Base-by-base conservation (phyloP, 108 stramenopile species). In the Nitzschia putrida region DNA sequence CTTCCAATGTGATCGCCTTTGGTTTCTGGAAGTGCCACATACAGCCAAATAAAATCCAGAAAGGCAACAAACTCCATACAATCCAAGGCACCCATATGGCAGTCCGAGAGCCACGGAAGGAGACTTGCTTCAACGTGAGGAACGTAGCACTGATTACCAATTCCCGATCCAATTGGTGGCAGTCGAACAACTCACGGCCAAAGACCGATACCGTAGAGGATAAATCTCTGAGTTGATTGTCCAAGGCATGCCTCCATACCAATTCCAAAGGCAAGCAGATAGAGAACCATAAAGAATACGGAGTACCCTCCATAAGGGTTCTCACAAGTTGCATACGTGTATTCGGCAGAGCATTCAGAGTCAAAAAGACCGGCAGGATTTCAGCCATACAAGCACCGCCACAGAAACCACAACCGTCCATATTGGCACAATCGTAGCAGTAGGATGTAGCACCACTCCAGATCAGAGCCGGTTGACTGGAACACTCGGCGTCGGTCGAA, bases 161-260 rank as follows among this genome's bases (percentile, higher is more conserved):
- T 93, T 93, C 6, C 85, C 85, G 39, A 90, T 61, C 92, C 95
- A 93, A 70, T 91, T 92, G 43, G 83, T 79, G 14, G 81, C 76
- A 12, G 92, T 92, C 24, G 85, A 77, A 47, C 81, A 65, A 34
- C 86, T 80, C 2, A 86, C 79, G 18, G 84, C 86, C 41, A 88
- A 53, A 21, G 84, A 81, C 9, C 95, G 88, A 53, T 72, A 74
- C 51, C 82, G 70, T 29, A 81, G 60, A 14, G 89, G 86, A 79
- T 85, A 95, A 38, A 95, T 93, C 77, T 95, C 95, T 22, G 86
- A 84, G 61, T 86, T 88, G 45, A 95, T 86, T 22, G 89, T 91
- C 92, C 92, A 95, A 9, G 95, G 91, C 58, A 92, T 57, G 25
- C 80, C 85, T 4, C 88, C 91, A 95, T 89, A 9, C 92, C 95